These are phyloP conservation scores for Kwoniella botswanensis DNA, from an alignment of 768 basidiomycete species.

Conservation along the genomic window DNA sequence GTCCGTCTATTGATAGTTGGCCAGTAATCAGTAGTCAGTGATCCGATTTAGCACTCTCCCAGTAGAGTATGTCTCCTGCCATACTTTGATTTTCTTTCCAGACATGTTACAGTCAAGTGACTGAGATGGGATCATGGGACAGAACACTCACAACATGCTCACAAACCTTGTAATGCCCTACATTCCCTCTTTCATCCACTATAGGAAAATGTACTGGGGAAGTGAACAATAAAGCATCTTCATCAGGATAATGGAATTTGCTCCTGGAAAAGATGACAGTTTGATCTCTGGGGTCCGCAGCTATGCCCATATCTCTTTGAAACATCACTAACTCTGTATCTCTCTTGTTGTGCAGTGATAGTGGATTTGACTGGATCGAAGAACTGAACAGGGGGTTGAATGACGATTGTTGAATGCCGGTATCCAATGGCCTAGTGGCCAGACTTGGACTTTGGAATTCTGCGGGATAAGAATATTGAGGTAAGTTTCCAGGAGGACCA, in stretches of 20 bases:
- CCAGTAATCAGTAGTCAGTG: too few species aligned
- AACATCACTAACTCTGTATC: not conserved
- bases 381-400: too few species aligned
- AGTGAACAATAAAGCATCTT: not conserved
- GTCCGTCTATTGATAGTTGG: too few species aligned
- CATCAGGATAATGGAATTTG: not conserved
- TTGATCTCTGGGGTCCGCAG: not conserved
- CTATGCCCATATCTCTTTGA: not conserved
- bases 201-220: conserved; percentile 1
- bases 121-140: not conserved
- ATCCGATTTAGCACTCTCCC: not conserved
- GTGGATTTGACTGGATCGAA: too few species aligned
- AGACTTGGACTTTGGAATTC: too few species aligned
- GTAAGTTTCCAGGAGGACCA: too few species aligned
- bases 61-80: not conserved
- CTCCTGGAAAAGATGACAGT: not conserved
- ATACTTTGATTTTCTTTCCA: too few species aligned
- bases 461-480: too few species aligned
- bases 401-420: too few species aligned
- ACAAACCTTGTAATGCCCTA: not conserved
- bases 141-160: conserved; percentile 1
- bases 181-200: not conserved
- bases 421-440: too few species aligned
- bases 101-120: too few species aligned
- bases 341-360: not conserved